These are phyloP conservation scores for Nematocida sp. DNA, from an alignment of 371 early-diverging fungal species.

Conservation along the genomic window DNA sequence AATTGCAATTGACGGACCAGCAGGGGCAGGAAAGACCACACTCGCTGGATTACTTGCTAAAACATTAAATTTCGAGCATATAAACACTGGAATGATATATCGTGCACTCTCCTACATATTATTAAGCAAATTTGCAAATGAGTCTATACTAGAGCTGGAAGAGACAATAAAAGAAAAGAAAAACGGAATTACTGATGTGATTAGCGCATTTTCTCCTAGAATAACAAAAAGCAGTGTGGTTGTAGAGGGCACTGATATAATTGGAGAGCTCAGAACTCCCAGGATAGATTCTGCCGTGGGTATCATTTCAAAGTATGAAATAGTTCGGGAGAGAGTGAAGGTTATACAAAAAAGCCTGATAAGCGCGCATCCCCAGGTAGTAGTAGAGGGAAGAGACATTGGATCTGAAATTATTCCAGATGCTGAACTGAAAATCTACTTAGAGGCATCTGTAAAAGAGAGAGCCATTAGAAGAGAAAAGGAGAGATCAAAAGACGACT, in stretches of 20 bases:
- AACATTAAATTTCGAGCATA: conserved; percentile 75
- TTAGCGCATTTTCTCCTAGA: conserved; percentile 34
- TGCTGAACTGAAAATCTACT: conserved; percentile 82
- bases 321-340: conserved; percentile 73
- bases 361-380: conserved; percentile 72
- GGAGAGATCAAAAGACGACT: conserved; percentile 69
- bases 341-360: conserved; percentile 73
- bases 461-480: conserved; percentile 75
- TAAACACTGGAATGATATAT: conserved; percentile 75
- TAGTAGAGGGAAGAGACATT: conserved; percentile 89
- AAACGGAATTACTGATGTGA: neutral
- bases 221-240: conserved; percentile 67
- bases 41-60: conserved; percentile 76
- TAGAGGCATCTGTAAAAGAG: conserved; percentile 75
- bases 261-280: conserved; percentile 73
- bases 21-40: conserved; percentile 83
- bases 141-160: conserved; percentile 1
- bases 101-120: conserved; percentile 70
- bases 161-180: conserved; percentile 8
- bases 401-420: conserved; percentile 81
- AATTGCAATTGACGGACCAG: conserved; percentile 86
- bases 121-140: conserved; percentile 21
- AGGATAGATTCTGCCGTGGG: conserved; percentile 74
- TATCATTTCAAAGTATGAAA: conserved; percentile 74
- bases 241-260: conserved; percentile 74